phyloP scores from a whole-genome alignment of 2,329 filamentous ascomycete genomes.

The Fusarium equiseti region DNA sequence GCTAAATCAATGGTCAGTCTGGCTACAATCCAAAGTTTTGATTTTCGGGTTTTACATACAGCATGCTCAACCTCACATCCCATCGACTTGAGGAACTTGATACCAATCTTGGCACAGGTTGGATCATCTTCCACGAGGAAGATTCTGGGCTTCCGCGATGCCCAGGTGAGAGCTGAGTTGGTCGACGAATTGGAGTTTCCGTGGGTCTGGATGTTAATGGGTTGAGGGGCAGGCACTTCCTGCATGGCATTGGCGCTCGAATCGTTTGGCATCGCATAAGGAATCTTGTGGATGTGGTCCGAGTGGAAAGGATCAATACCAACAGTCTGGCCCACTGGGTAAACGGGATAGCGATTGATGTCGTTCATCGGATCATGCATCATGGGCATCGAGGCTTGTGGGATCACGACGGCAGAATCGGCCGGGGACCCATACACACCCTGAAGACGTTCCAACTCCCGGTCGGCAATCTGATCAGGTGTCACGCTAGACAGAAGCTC shows the following conservation, averaged over 20 bases:
- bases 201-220: slow-evolving; percentile 45
- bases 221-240: slow-evolving; percentile 57
- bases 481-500: slow-evolving; percentile 67
- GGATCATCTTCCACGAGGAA: slow-evolving; percentile 88
- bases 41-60: slow-evolving; percentile 58
- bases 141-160: slow-evolving; percentile 77
- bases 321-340: slow-evolving; percentile 89
- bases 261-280: slow-evolving; percentile 79
- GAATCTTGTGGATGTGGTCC: slow-evolving; percentile 94
- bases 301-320: slow-evolving; percentile 96
- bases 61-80: slow-evolving; percentile 76
- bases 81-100: slow-evolving; percentile 74
- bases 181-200: slow-evolving; percentile 43
- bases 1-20: slow-evolving; percentile 43
- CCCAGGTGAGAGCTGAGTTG: slow-evolving; percentile 65
- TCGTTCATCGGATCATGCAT: slow-evolving; percentile 68
- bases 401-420: slow-evolving; percentile 61
- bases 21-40: not conserved
- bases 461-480: slow-evolving; percentile 65
- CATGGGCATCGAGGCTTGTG: slow-evolving; percentile 59
- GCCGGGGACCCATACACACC: slow-evolving; percentile 66
- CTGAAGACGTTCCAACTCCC: slow-evolving; percentile 68
- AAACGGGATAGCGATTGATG: slow-evolving; percentile 76
- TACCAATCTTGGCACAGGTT: slow-evolving; percentile 75
- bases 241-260: slow-evolving; percentile 53